phyloP scores from a whole-genome alignment of 129 eudicot genomes.

The Mikania micrantha region DNA sequence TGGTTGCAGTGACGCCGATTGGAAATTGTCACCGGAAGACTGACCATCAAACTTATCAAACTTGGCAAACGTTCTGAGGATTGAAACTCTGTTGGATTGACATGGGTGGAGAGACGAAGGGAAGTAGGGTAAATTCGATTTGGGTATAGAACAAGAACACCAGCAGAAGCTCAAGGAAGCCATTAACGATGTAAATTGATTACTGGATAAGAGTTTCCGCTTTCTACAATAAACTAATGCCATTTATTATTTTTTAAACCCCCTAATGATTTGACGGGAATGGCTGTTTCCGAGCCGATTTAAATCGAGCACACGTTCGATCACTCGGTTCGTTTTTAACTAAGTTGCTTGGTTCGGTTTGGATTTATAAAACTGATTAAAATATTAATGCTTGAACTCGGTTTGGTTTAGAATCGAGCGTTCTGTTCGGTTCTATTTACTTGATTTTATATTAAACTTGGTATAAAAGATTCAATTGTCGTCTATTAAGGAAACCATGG shows the following conservation, averaged over 20 bases:
- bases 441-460: too few relatives aligned
- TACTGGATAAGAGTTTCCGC: not conserved
- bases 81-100: conserved; percentile 32
- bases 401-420: too few relatives aligned
- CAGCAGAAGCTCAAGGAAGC: conserved; percentile 35
- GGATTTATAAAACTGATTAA: too few relatives aligned
- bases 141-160: conserved; percentile 33
- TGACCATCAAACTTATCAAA: conserved; percentile 80
- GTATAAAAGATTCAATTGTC: too few relatives aligned
- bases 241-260: not conserved
- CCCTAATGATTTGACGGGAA: too few relatives aligned
- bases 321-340: too few relatives aligned
- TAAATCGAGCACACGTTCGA: too few relatives aligned
- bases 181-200: conserved; percentile 18
- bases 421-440: too few relatives aligned
- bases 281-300: too few relatives aligned
- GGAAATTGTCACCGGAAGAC: conserved; percentile 27
- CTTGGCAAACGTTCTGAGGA: conserved; percentile 55
- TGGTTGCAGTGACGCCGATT: conserved; percentile 19
- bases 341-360: too few relatives aligned
- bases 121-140: not conserved
- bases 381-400: too few relatives aligned
- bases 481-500: too few relatives aligned
- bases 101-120: conserved; percentile 22
- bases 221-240: not conserved